Base-by-base conservation (phyloP, 306 rosid species). In the Prunus mume region DNA sequence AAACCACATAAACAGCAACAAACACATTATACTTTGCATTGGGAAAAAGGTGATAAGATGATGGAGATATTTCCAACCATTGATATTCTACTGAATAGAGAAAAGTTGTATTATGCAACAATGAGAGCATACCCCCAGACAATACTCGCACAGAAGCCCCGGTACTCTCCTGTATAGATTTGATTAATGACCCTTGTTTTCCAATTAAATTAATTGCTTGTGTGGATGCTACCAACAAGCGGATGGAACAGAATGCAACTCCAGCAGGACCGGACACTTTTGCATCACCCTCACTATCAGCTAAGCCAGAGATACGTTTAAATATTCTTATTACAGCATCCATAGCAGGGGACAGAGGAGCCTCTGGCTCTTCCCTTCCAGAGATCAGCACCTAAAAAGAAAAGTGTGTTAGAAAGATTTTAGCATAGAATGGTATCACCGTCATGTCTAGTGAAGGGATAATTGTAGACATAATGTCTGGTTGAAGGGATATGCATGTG, bases 121-220 rank as follows among this genome's bases (percentile, higher is more conserved):
- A 28, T 32, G 22, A 54, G 84, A 52, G 47, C 85, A 46, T 89
- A 92, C 99, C 99, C 79, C 93, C 96, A 32, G 97, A 84, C 63
- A 95, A 81, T 75, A 95, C 93, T 82, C 96, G 86, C 76, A 87
- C 87, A 76, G 93, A 78, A 77, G 96, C 90, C 32, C 88, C 89
- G 0, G 98, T 88, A 49, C 67, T 83, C 87, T 92, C 99, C 86
- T 91, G 99, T 78, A 96, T 96, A 50, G 98, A 88, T 80, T 96
- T 96, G 74, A 96, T 96, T 69, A 91, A 76, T 0, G 97, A 91
- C 27, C 99, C 99, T 79, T 96, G 99, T 78, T 96, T 96, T 82
- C 99, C 99, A 65, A 96, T 96, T 76, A 96, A 78, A 86, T 88
- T 96, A 81, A 96, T 93, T 27, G 99, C 99, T 78, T 96, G 99